Conservation (phyloP, 2,329 filamentous ascomycete genomes). For the Fusarium succisae region DNA sequence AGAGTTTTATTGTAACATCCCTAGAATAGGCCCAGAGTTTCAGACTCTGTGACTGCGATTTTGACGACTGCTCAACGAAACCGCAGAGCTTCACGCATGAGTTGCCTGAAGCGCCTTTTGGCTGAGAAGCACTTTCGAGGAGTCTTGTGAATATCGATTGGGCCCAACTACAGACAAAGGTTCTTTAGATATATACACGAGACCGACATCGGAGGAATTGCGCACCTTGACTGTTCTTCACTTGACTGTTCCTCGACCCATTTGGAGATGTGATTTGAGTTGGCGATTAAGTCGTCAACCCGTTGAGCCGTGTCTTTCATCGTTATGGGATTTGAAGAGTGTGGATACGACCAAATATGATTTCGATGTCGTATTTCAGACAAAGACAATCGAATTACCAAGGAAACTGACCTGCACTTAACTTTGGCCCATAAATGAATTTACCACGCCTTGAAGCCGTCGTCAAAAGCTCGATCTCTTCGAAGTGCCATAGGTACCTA, state of each 20-base stretch:
- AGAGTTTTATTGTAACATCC: slow-evolving; percentile 59
- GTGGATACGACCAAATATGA: background rate
- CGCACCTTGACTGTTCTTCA: slow-evolving; percentile 51
- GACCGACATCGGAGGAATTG: slow-evolving; percentile 20
- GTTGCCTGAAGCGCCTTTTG: slow-evolving; percentile 64
- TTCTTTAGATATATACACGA: slow-evolving; percentile 36
- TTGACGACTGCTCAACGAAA: slow-evolving; percentile 68
- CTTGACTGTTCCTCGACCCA: slow-evolving; percentile 55
- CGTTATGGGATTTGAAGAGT: slow-evolving; percentile 3
- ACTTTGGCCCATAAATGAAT: background rate
- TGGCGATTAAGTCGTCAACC: slow-evolving; percentile 48
- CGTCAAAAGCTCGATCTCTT: slow-evolving; percentile 3
- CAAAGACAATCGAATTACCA: background rate
- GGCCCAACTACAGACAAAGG: slow-evolving; percentile 42
- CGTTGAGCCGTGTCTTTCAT: slow-evolving; percentile 42
- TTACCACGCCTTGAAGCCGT: slow-evolving; percentile 10
- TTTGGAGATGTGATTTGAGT: slow-evolving; percentile 50
- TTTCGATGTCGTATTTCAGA: background rate
- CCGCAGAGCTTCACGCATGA: slow-evolving; percentile 68
- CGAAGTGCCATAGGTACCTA: background rate
- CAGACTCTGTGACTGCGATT: slow-evolving; percentile 56
- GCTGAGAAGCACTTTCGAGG: slow-evolving; percentile 60
- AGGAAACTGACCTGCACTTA: background rate
- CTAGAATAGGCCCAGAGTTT: slow-evolving; percentile 62
- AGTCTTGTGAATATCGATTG: slow-evolving; percentile 58